Conservation (phyloP, 164 flowering plant species). For the Annona squamosa region DNA sequence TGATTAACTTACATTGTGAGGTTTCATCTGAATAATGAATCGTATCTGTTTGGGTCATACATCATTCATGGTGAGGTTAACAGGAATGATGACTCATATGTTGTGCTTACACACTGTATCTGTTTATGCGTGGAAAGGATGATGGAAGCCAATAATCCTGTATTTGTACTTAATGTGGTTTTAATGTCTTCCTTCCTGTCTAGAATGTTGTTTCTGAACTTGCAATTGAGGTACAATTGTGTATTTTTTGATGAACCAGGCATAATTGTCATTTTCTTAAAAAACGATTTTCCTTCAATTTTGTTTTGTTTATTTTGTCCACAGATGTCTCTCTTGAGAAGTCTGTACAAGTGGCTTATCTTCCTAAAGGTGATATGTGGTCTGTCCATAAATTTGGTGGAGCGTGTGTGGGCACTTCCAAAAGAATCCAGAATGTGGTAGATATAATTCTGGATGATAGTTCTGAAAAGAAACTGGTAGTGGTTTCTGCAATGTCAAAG, state of each 20-base stretch:
- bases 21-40: no score
- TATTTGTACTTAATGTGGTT: no score
- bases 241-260: background rate
- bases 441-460: constrained; percentile 57
- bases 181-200: background rate
- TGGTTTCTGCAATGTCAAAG: constrained; percentile 97
- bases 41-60: background rate
- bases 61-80: background rate
- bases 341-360: constrained; percentile 29
- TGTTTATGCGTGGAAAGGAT: background rate
- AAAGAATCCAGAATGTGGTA: constrained; percentile 81
- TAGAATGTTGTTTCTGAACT: background rate
- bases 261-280: background rate
- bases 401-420: constrained; percentile 79
- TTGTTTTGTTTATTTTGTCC: background rate
- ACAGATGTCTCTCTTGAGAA: constrained; percentile 39
- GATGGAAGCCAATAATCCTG: background rate
- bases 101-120: background rate
- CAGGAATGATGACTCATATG: background rate
- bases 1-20: background rate
- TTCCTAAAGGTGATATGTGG: constrained; percentile 81
- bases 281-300: background rate
- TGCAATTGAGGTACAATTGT: background rate
- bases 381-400: constrained; percentile 98
- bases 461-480: constrained; percentile 79